Evolutionary conservation across 2,329 filamentous ascomycete genomes (phyloP).

Genomic region (Trichoderma aggressivum): DNA sequence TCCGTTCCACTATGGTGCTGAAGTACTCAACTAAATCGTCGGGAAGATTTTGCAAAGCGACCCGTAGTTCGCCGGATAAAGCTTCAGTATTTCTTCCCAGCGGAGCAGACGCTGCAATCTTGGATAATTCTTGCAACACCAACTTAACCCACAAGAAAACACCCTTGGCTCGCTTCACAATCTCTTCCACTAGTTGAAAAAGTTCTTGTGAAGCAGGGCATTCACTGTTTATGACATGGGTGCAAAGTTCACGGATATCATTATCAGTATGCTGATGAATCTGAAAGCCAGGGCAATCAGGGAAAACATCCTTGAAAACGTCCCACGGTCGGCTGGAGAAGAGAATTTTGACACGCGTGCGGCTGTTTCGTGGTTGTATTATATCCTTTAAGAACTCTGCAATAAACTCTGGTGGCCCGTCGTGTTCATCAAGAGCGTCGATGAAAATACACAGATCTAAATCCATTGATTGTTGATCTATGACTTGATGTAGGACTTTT

Average conservation of each 20-base stretch:
- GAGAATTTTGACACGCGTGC: background rate
- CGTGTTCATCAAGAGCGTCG: slow-evolving; percentile 9
- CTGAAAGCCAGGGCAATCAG: background rate
- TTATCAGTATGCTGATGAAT: background rate
- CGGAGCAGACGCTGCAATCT: background rate
- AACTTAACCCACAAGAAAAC: slow-evolving; percentile 15
- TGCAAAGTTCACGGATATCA: slow-evolving; percentile 7
- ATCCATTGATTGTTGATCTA: background rate
- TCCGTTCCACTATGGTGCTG: background rate
- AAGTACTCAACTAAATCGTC: background rate
- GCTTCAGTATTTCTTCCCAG: too few relatives aligned
- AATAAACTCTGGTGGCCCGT: background rate
- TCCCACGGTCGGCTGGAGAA: slow-evolving; percentile 11
- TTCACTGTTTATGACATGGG: background rate
- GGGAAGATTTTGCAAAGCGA: background rate
- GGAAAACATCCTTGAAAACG: background rate
- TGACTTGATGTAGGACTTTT: background rate
- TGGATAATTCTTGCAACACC: background rate
- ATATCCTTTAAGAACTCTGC: background rate
- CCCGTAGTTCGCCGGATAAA: background rate
- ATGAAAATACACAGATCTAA: background rate
- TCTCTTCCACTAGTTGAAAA: background rate
- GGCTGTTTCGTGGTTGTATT: background rate
- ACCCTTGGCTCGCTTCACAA: background rate
- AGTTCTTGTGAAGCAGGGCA: background rate